phyloP scores from a whole-genome alignment of 768 basidiomycete genomes.

The Clitopilus passeckerianus region DNA sequence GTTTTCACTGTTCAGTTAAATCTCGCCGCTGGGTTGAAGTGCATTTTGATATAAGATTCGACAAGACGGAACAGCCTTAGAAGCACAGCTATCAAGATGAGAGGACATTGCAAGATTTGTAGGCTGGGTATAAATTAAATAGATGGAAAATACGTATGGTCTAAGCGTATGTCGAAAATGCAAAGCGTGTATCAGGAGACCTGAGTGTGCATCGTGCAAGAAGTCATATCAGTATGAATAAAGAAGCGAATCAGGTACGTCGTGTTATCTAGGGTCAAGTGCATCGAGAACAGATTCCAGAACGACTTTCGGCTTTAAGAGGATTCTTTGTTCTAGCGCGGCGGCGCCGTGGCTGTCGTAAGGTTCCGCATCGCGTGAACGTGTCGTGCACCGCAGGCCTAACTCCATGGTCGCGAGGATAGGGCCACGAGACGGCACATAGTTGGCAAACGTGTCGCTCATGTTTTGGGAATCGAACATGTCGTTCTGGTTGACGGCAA shows the following conservation, averaged over 20 bases:
- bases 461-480: slow-evolving; percentile 33
- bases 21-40: no score
- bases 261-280: slow-evolving; percentile 23
- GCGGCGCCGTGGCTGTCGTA: slow-evolving; percentile 18
- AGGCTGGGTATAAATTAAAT: neutral
- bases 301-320: slow-evolving; percentile 73
- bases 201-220: neutral
- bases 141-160: neutral
- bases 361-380: slow-evolving; percentile 24
- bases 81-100: no score
- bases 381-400: slow-evolving; percentile 62
- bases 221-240: neutral
- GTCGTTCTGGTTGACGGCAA: slow-evolving; percentile 52
- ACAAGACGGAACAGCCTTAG: no score
- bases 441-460: slow-evolving; percentile 52
- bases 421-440: slow-evolving; percentile 40
- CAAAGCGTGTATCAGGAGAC: neutral
- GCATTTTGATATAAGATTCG: no score
- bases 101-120: neutral
- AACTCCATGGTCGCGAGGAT: slow-evolving; percentile 71
- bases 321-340: slow-evolving; percentile 48
- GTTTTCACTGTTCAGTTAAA: no score
- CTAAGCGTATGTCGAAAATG: neutral
- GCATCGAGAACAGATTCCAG: slow-evolving; percentile 61
- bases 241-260: neutral